These are phyloP conservation scores for Aspergillus chevalieri DNA, from an alignment of 2,329 filamentous ascomycete species.

Conservation along the genomic window DNA sequence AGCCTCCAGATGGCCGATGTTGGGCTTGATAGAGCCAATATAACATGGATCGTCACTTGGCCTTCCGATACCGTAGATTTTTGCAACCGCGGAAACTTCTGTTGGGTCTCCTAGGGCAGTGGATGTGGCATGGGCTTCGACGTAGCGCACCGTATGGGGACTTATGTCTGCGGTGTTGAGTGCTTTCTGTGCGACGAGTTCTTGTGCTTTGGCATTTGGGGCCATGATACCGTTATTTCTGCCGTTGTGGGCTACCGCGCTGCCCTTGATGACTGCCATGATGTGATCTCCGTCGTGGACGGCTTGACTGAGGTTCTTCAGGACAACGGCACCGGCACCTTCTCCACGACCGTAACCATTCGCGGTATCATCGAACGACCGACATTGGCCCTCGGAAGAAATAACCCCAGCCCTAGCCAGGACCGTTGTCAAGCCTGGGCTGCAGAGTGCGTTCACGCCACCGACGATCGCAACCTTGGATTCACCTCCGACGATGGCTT, in stretches of 20 bases:
- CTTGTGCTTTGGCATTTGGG: conserved; percentile 25
- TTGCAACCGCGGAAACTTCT: conserved; percentile 10
- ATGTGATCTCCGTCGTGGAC: conserved; percentile 25
- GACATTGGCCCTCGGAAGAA: conserved; percentile 24
- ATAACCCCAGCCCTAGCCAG: conserved; percentile 23
- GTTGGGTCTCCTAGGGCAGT: conserved; percentile 18
- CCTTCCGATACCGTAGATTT: conserved; percentile 10
- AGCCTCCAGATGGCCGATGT: conserved; percentile 28
- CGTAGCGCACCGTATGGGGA: conserved; percentile 11
- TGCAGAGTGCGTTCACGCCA: conserved; percentile 29
- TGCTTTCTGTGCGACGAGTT: conserved; percentile 20
- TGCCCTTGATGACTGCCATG: conserved; percentile 24
- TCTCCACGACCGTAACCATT: conserved; percentile 28
- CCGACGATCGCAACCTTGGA: conserved; percentile 12
- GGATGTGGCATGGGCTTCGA: conserved; percentile 19
- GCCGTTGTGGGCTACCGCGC: conserved; percentile 27
- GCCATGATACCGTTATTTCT: conserved; percentile 32
- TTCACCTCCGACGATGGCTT: conserved; percentile 11
- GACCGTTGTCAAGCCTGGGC: conserved; percentile 28
- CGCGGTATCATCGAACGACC: conserved; percentile 26
- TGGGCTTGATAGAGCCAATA: conserved; percentile 28
- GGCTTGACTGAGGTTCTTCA: conserved; percentile 23
- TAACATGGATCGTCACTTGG: conserved; percentile 13
- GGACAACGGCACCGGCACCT: conserved; percentile 23
- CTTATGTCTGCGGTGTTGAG: conserved; percentile 11